Base-by-base conservation (phyloP, 148 eudicot species). In the Talinum fruticosum region DNA sequence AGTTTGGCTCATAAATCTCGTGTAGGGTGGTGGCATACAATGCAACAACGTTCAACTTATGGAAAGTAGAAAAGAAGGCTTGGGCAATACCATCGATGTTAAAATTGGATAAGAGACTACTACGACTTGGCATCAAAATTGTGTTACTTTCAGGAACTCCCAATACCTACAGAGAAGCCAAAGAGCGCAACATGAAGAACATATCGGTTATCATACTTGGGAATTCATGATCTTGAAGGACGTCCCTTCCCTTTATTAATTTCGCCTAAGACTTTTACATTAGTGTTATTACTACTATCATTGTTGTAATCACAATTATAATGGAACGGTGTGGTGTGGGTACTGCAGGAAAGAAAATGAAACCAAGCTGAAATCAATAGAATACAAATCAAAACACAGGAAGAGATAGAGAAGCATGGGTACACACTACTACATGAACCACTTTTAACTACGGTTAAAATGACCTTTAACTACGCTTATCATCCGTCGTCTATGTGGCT, bases 331-430 rank as follows among this genome's bases (percentile, higher is more conserved):
- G n/a, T n/a, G n/a, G n/a, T n/a, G n/a, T n/a, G n/a, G n/a, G n/a
- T n/a, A n/a, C 61, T 54, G 45, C 79, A 90, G 93, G 79, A 71
- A 72, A 78, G n/a, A 66, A 2, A 71, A 44, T 10, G 87, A 86
- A 21, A 34, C 75, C n/a, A 54, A 76, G 1, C 7, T 65, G 26
- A 72, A 84, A 38, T 75, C 89, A 13, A 76, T 87, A 76, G 85
- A 66, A 8, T 90, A 86, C 80, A 90, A 90, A 79, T 86, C 94
- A 53, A 62, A 18, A 21, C 78, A 83, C 19, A 83, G 92, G 72
- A 65, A 6, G 83, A 84, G 74, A 53, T 90, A 12, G 90, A 80
- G 79, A 53, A 76, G 29, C 61, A 8, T 30, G 94, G 94, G 6
- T 90, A 88, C 81, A 86, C n/a, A n/a, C n/a, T n/a, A n/a, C n/a